Percentiles rank a stretch among this genome's conserved stretches.
These are phyloP conservation scores for Phaeotremella fagi DNA, from an alignment of 768 basidiomycete genomes.

Conservation along the genomic window DNA sequence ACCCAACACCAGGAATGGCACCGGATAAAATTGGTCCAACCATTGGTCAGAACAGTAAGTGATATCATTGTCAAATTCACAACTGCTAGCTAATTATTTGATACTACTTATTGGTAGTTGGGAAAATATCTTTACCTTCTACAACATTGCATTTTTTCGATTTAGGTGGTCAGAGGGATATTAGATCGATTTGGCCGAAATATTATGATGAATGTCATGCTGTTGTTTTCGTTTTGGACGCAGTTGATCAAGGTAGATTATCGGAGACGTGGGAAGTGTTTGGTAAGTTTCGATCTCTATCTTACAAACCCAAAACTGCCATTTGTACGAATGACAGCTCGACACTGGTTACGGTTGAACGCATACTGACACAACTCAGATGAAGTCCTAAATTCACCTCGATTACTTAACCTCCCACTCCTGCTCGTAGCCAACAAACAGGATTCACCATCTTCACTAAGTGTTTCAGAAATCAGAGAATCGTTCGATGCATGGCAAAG, in stretches of 20 bases:
- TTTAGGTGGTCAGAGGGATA: slow-evolving; percentile 88
- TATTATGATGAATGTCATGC: slow-evolving; percentile 98
- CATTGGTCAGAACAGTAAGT: slow-evolving; percentile 92
- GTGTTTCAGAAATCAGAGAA: slow-evolving; percentile 84
- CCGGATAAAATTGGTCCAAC: slow-evolving; percentile 94
- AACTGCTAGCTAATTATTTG: not conserved
- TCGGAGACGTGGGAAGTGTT: slow-evolving; percentile 97
- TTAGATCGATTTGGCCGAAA: slow-evolving; percentile 82
- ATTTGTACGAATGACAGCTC: too few relatives aligned
- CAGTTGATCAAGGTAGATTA: slow-evolving; percentile 76
- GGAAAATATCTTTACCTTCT: slow-evolving; percentile 86
- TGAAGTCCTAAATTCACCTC: slow-evolving; percentile 77
- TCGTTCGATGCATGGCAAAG: slow-evolving; percentile 51
- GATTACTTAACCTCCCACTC: slow-evolving; percentile 83
- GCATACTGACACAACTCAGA: slow-evolving; percentile 53
- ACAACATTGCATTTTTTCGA: slow-evolving; percentile 97
- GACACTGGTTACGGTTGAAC: too few relatives aligned
- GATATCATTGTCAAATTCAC: not conserved
- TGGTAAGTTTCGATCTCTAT: slow-evolving; percentile 59
- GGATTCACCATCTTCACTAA: slow-evolving; percentile 71
- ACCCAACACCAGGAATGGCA: slow-evolving; percentile 74
- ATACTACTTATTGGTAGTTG: slow-evolving; percentile 56
- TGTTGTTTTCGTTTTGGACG: slow-evolving; percentile 91
- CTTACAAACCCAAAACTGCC: too few relatives aligned
- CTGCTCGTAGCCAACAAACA: slow-evolving; percentile 95